These are phyloP conservation scores for Monilinia fructicola DNA, from an alignment of 2,329 filamentous ascomycete species.

Conservation along the genomic window DNA sequence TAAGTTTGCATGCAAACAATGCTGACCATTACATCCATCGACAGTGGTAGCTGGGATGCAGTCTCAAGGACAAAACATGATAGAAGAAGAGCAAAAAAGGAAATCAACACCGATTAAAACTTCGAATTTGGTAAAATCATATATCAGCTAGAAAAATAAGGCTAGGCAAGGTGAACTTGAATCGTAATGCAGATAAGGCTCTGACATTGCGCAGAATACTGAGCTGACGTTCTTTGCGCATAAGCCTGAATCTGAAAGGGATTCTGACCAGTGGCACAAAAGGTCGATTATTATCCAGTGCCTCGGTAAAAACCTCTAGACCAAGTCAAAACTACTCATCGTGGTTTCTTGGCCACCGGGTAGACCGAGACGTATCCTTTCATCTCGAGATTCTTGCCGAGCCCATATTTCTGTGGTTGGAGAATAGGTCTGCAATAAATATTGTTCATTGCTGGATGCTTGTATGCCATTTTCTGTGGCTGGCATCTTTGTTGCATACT, in stretches of 20 bases:
- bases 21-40: too few relatives aligned
- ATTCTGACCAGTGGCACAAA: not conserved
- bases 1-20: not conserved
- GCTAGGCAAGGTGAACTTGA: too few relatives aligned
- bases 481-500: not conserved
- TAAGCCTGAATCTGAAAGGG: not conserved
- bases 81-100: too few relatives aligned
- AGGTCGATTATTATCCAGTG: not conserved
- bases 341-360: not conserved
- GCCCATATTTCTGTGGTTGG: conserved; percentile 11
- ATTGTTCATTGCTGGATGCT: not conserved
- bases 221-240: not conserved
- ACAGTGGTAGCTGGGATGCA: not conserved
- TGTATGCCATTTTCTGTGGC: not conserved
- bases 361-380: conserved; percentile 10
- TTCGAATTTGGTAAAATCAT: not conserved
- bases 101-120: not conserved
- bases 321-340: not conserved
- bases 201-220: not conserved
- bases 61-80: not conserved
- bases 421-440: not conserved
- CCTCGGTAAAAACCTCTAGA: not conserved
- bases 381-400: conserved; percentile 4
- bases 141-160: not conserved
- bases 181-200: not conserved